Evolutionary conservation across 768 basidiomycete species (phyloP).

Genomic region (Epithele typhae): DNA sequence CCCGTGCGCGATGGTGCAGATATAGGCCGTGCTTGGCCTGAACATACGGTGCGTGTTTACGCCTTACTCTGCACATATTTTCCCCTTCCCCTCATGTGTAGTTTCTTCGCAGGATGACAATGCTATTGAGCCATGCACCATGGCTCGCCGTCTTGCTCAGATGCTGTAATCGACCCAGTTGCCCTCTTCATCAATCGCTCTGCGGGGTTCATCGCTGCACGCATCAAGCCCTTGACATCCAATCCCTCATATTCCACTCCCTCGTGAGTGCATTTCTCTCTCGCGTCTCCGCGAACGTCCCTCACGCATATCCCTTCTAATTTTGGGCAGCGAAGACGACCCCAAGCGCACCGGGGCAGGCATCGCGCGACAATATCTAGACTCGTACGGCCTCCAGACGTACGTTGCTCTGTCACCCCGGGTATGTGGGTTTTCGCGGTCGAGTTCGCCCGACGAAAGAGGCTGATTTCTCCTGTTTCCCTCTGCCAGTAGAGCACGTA

Average conservation of each 20-base stretch:
- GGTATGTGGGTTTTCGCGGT: slow-evolving; percentile 7
- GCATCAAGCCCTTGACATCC: no score
- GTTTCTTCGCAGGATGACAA: no score
- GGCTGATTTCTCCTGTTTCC: slow-evolving; percentile 40
- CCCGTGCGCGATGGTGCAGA: no score
- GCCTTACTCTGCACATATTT: no score
- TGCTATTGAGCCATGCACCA: no score
- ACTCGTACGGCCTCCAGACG: neutral
- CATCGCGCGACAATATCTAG: slow-evolving; percentile 6
- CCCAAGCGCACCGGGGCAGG: neutral
- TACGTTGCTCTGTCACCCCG: slow-evolving; percentile 11
- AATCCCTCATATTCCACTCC: slow-evolving; percentile 12
- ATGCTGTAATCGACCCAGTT: no score
- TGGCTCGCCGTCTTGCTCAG: no score
- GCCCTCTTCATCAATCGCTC: no score
- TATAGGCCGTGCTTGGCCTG: no score
- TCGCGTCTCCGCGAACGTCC: neutral
- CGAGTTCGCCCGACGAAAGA: slow-evolving; percentile 35
- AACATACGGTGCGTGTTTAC: no score
- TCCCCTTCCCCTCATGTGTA: no score
- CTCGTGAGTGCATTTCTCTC: slow-evolving; percentile 26
- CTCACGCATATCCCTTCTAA: neutral
- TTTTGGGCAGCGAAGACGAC: slow-evolving; percentile 11
- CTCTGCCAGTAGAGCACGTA: slow-evolving; percentile 34
- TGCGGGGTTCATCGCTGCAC: no score